Percentiles rank a stretch among this genome's conserved stretches.
Conservation (phyloP, 768 basidiomycete genomes). For the Candolleomyces aberdarensis region DNA sequence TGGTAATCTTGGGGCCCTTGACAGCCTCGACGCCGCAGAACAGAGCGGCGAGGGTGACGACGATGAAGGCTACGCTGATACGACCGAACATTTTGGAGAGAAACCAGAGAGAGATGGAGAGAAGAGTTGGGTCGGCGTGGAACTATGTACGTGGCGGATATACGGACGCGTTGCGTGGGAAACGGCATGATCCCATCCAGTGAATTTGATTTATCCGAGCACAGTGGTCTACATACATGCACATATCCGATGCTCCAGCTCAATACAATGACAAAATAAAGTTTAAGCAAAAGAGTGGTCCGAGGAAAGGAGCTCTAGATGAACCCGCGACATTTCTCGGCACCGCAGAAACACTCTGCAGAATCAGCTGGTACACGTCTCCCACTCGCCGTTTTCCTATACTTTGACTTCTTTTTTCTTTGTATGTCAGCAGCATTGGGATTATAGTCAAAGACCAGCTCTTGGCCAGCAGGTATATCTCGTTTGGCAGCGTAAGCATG, state of each 20-base stretch:
- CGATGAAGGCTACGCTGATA: conserved; percentile 56
- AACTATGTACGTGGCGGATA: conserved; percentile 1
- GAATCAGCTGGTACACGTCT: neutral
- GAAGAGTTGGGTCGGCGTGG: conserved; percentile 23
- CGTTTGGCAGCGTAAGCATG: conserved; percentile 53
- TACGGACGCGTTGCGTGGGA: neutral
- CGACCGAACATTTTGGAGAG: conserved; percentile 54
- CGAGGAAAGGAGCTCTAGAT: neutral
- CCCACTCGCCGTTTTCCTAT: conserved; percentile 13
- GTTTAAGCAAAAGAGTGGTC: too few species aligned
- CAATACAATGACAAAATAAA: too few species aligned
- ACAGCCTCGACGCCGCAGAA: conserved; percentile 78
- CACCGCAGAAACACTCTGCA: conserved; percentile 5
- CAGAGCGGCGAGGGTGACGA: conserved; percentile 63
- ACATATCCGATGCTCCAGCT: too few species aligned
- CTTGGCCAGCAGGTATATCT: conserved; percentile 47
- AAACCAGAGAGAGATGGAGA: conserved; percentile 15
- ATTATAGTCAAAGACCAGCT: conserved; percentile 66
- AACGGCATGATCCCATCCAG: neutral
- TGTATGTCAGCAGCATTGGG: conserved; percentile 31
- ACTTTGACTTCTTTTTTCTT: conserved; percentile 4
- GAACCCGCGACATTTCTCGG: conserved; percentile 1
- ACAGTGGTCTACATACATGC: too few species aligned
- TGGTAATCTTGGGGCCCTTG: conserved; percentile 86
- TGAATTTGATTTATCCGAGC: too few species aligned